Evolutionary conservation across 306 rosid species (phyloP), one percentile per base, ranked within the genome.

Genomic region (Cicer bijugum): DNA sequence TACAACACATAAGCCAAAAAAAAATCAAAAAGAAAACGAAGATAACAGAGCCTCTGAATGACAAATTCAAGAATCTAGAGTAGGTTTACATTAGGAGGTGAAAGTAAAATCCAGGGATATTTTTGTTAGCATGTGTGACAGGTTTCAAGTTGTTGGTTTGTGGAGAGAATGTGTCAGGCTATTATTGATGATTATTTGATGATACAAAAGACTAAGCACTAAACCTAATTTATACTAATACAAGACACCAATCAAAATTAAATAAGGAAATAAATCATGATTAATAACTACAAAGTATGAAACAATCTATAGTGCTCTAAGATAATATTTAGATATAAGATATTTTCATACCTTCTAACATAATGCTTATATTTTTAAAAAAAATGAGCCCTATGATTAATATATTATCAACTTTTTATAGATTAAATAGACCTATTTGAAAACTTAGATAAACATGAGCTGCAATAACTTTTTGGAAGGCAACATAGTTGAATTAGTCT

Each of bases 181-280:
- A 59, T 59, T 35, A 33, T 59, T 33, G 48, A 38, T 62, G 33
- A 20, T 35, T 60, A 6, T 59, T 28, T 9, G 12, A 57, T 57
- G 63, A 57, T 20, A 57, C 63, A 23, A 57, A 57, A 57, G 42
- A 12, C 11, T 14, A 38, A 62, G 68, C 63, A 57, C 63, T 57
- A 3, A 57, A 8, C 37, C 63, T 23, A 19, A 7, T 56, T 9
- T 59, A 35, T 59, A 35, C 9, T 35, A 12, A 28, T 33, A 59
- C 44, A 35, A 33, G 7, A 8, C 43, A 38, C 19, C 66, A 59
- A 59, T 33, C 44, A 0, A 43, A 33, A 59, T 59, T 58, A 58
- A 58, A 33, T 58, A 33, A 33, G 43, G 65, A 33, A 59, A 59
- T 59, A 59, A 59, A 59, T 59, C 43, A 59, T 12, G 43, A 33